Evolutionary conservation across 305 asterid species (phyloP).

Genomic region (Fraxinus xanthoxyloides): DNA sequence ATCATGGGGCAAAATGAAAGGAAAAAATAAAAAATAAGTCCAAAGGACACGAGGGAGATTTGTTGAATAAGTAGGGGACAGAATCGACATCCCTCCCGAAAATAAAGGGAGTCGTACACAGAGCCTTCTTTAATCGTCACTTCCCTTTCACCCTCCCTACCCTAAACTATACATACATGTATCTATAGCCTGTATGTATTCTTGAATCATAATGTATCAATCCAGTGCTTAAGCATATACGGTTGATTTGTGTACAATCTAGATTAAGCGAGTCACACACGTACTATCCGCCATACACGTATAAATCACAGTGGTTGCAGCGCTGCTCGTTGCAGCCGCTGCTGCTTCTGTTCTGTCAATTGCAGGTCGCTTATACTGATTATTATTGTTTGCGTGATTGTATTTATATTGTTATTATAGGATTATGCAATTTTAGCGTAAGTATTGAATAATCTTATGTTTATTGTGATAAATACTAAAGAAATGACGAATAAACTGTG

Average conservation of each 20-base stretch:
- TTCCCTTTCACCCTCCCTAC: background rate
- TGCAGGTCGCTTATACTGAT: conserved; percentile 34
- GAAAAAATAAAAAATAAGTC: conserved; percentile 12
- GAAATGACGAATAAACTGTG: conserved; percentile 40
- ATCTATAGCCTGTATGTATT: conserved; percentile 20
- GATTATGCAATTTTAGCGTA: background rate
- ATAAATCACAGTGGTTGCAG: conserved; percentile 33
- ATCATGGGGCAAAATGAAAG: background rate
- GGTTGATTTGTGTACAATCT: background rate
- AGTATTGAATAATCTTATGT: background rate
- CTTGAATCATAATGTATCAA: background rate
- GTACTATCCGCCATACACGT: background rate
- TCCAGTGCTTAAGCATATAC: background rate
- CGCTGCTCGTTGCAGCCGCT: conserved; percentile 58
- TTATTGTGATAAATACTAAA: background rate
- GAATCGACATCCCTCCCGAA: conserved; percentile 87
- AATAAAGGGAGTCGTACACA: conserved; percentile 56
- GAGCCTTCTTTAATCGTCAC: background rate
- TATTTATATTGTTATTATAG: background rate
- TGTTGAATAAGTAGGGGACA: conserved; percentile 75
- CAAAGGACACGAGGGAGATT: conserved; percentile 68
- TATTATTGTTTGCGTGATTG: background rate
- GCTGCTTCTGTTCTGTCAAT: conserved; percentile 40
- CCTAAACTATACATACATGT: conserved; percentile 30
- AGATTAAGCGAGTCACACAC: background rate